These are phyloP conservation scores for Fusarium gaditjirri DNA, from an alignment of 2,329 filamentous ascomycete genomes.

Conservation along the genomic window DNA sequence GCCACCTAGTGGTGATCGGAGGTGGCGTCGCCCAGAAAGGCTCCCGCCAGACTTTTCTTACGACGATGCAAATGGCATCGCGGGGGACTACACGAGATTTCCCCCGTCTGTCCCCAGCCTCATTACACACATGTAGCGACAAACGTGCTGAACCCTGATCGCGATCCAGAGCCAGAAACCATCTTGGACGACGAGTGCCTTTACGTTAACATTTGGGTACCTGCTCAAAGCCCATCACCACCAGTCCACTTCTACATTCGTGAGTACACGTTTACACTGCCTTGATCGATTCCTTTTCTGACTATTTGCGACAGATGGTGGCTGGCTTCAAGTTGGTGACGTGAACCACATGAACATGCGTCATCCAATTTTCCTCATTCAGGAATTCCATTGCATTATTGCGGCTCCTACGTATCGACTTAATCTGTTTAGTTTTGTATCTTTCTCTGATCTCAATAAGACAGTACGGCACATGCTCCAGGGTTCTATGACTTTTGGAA, in stretches of 20 bases:
- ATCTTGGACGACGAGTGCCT: background rate
- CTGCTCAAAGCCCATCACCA: background rate
- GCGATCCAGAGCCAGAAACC: background rate
- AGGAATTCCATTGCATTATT: background rate
- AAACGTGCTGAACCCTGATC: background rate
- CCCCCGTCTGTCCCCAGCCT: background rate
- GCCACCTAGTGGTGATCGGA: background rate
- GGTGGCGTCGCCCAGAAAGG: background rate
- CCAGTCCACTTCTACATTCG: background rate
- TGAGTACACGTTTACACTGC: rapidly evolving
- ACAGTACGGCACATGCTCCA: background rate
- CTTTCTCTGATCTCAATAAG: background rate
- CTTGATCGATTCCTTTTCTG: background rate
- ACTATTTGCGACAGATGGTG: background rate
- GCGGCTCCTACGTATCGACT: background rate
- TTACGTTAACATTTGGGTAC: background rate
- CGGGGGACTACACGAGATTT: background rate
- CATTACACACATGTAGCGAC: background rate
- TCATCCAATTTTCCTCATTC: background rate
- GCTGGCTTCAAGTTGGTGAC: background rate
- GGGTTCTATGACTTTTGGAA: background rate
- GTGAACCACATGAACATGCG: background rate
- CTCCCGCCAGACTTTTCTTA: background rate
- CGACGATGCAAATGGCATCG: background rate
- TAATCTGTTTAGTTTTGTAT: background rate